Conservation (phyloP, 192 early-diverging fungal genomes). For the Phlyctochytrium bullatum region DNA sequence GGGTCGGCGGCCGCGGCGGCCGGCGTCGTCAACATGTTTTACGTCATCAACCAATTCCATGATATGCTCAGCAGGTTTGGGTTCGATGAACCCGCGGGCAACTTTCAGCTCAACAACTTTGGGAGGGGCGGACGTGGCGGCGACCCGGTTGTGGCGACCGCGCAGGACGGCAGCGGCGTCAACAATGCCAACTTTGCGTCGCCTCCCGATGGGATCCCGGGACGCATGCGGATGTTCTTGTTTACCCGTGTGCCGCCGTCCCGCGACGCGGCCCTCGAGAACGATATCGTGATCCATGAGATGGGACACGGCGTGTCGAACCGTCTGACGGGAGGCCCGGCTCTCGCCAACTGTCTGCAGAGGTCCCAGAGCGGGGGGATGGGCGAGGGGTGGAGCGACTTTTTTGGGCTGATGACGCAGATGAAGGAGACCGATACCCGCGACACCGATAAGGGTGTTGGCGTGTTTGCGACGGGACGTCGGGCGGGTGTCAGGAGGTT, state of each 20-base stretch:
- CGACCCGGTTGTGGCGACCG: conserved; percentile 56
- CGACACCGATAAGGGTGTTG: conserved; percentile 13
- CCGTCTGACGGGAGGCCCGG: conserved; percentile 61
- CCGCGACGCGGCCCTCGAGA: conserved; percentile 54
- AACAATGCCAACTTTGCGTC: conserved; percentile 62
- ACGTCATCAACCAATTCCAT: conserved; percentile 42
- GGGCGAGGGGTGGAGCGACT: conserved; percentile 63
- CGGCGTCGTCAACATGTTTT: conserved; percentile 34
- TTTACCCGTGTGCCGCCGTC: conserved; percentile 40
- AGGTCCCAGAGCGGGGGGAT: conserved; percentile 55
- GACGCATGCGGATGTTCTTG: conserved; percentile 54
- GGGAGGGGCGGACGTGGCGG: conserved; percentile 17
- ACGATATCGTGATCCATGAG: conserved; percentile 51
- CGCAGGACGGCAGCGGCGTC: conserved; percentile 47
- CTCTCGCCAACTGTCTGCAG: conserved; percentile 52
- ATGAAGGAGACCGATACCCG: conserved; percentile 15
- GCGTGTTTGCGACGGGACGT: not conserved
- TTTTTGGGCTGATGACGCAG: conserved; percentile 42
- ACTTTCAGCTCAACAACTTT: conserved; percentile 29
- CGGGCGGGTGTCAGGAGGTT: conserved; percentile 43
- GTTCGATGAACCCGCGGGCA: conserved; percentile 14
- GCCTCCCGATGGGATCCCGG: conserved; percentile 57
- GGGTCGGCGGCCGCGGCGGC: conserved; percentile 4
- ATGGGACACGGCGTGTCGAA: conserved; percentile 56
- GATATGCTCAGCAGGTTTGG: conserved; percentile 27